phyloP scores from a whole-genome alignment of 176 grass and related monocot species.

The Alopecurus myosuroides region DNA sequence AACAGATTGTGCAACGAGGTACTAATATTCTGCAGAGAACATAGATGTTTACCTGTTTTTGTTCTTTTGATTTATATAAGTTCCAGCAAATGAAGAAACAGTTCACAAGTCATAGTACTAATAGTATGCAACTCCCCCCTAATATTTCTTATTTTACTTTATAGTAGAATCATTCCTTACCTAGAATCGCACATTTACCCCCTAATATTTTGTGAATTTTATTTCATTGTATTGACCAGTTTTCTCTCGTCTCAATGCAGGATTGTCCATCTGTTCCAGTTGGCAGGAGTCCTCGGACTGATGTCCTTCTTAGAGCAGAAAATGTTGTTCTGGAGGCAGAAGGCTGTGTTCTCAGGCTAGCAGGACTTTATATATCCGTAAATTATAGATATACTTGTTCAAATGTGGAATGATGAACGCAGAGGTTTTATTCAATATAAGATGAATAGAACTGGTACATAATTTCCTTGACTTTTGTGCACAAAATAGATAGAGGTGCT shows the following conservation, averaged over 20 bases:
- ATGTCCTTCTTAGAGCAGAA: conserved; percentile 84
- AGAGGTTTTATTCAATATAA: background rate
- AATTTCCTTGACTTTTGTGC: no score
- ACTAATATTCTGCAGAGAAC: background rate
- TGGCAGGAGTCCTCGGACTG: conserved; percentile 74
- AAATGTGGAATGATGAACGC: background rate
- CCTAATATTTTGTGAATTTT: background rate
- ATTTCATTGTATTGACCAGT: background rate
- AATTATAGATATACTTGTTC: background rate
- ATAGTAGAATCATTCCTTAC: background rate
- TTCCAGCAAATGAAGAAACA: background rate
- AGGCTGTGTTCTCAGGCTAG: conserved; percentile 86
- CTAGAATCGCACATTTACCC: background rate
- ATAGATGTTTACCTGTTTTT: background rate
- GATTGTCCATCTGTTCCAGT: conserved; percentile 70
- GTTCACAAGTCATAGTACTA: no score
- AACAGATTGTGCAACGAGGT: conserved; percentile 86
- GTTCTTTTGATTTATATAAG: background rate
- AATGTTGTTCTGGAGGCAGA: conserved; percentile 63
- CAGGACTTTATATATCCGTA: conserved; percentile 93
- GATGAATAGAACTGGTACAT: no score
- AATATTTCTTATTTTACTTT: background rate
- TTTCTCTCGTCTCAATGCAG: conserved; percentile 31
- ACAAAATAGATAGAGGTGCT: conserved; percentile 91
- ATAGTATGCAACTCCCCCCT: background rate